A percentile compares a stretch with the other conserved stretches of the same genome.
phyloP scores from a whole-genome alignment of 257 asterid genomes.

The Capsicum baccatum region DNA sequence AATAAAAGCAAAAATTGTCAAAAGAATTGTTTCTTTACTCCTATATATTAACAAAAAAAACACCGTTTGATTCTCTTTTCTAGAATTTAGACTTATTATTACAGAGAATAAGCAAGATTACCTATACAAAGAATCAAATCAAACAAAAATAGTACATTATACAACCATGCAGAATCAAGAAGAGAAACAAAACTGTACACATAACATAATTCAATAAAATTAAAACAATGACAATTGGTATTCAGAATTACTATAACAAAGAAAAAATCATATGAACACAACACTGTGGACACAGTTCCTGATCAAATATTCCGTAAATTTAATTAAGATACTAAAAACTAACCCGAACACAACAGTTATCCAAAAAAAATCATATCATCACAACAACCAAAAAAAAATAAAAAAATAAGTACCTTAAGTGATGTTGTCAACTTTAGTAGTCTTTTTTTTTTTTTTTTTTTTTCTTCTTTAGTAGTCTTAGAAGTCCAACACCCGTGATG shows the following conservation, averaged over 20 bases:
- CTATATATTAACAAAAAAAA: not conserved
- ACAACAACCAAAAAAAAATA: not conserved
- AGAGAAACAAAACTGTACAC: not conserved
- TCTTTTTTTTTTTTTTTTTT: no score
- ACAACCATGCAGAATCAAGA: conserved; percentile 3
- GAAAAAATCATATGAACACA: not conserved
- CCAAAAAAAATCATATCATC: not conserved
- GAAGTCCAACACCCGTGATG: not conserved
- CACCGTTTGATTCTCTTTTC: not conserved
- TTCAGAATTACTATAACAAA: not conserved
- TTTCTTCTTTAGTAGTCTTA: not conserved
- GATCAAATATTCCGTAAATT: no score
- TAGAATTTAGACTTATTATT: not conserved
- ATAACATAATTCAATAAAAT: not conserved
- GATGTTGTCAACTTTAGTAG: not conserved
- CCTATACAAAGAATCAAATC: not conserved
- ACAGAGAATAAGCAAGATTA: not conserved
- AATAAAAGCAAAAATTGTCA: not conserved
- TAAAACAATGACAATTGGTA: not conserved
- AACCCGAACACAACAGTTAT: no score
- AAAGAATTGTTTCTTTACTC: not conserved
- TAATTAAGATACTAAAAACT: no score
- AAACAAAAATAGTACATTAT: not conserved
- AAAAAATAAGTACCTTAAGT: not conserved
- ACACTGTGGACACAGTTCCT: no score